These are phyloP conservation scores for Paecilomyces sp. DNA, from an alignment of 2,329 filamentous ascomycete species.

Conservation along the genomic window DNA sequence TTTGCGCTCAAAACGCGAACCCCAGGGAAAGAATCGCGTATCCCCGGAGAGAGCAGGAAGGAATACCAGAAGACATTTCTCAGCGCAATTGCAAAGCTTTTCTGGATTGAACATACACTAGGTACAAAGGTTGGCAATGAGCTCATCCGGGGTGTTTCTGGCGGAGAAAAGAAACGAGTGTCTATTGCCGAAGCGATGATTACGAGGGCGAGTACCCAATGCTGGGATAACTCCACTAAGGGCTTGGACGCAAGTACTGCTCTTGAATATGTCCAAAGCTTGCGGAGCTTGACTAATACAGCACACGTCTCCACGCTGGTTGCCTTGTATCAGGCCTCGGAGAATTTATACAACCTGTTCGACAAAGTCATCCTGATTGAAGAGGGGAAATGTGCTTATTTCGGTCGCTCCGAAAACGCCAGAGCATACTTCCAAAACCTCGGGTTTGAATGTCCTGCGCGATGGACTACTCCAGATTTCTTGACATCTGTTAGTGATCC, in stretches of 20 bases:
- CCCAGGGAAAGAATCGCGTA: conserved; percentile 53
- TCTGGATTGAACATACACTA: conserved; percentile 64
- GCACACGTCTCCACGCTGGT: conserved; percentile 56
- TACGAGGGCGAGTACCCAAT: conserved; percentile 57
- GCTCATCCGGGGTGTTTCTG: conserved; percentile 63
- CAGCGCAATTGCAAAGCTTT: conserved; percentile 62
- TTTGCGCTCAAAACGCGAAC: conserved; percentile 66
- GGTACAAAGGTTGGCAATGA: conserved; percentile 71
- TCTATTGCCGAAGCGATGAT: conserved; percentile 73
- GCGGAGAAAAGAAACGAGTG: conserved; percentile 71
- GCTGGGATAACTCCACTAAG: conserved; percentile 70
- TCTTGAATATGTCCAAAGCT: conserved; percentile 62
- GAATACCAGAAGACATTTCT: conserved; percentile 58
- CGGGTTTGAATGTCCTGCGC: conserved; percentile 64
- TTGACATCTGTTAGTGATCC: conserved; percentile 65
- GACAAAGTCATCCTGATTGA: conserved; percentile 64
- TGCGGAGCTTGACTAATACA: conserved; percentile 60
- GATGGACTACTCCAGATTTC: conserved; percentile 70
- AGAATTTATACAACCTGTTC: conserved; percentile 48
- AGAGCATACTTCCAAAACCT: conserved; percentile 63
- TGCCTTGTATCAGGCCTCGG: conserved; percentile 63
- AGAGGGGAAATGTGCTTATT: conserved; percentile 65
- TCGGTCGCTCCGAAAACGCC: conserved; percentile 56
- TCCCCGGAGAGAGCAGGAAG: conserved; percentile 54
- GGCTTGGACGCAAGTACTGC: conserved; percentile 69